These are phyloP conservation scores for Chaetomium strumarium DNA, from an alignment of 2,329 filamentous ascomycete genomes.

Conservation along the genomic window DNA sequence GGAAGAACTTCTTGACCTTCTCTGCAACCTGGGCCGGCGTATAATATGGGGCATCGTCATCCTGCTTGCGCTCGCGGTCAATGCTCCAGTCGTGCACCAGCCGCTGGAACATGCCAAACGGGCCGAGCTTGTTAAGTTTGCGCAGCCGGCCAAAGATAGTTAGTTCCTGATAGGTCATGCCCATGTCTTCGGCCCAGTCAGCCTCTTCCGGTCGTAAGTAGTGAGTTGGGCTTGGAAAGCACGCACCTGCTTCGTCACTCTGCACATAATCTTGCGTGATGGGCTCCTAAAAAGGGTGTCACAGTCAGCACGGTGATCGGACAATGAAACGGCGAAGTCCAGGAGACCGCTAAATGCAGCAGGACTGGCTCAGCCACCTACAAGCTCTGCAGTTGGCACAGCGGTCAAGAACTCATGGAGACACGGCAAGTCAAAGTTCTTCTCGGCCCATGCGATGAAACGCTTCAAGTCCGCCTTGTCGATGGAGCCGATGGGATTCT, in stretches of 20 bases:
- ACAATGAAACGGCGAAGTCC: no score
- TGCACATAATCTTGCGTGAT: constrained; percentile 55
- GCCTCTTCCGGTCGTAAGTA: neutral
- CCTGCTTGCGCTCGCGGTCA: constrained; percentile 26
- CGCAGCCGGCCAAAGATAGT: constrained; percentile 33
- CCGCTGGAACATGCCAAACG: constrained; percentile 41
- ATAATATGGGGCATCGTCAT: constrained; percentile 28
- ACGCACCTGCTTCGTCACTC: constrained; percentile 36
- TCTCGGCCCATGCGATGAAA: constrained; percentile 62
- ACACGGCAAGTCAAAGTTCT: constrained; percentile 56
- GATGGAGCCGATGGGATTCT: constrained; percentile 56
- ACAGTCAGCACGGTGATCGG: neutral
- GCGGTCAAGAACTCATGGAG: constrained; percentile 61
- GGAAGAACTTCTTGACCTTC: constrained; percentile 42
- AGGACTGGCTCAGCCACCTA: neutral
- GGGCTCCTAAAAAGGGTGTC: constrained; percentile 39
- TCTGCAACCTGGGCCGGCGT: constrained; percentile 39
- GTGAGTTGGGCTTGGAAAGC: neutral
- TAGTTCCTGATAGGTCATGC: constrained; percentile 47
- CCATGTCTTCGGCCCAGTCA: constrained; percentile 34
- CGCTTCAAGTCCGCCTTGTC: constrained; percentile 63
- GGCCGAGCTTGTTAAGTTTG: constrained; percentile 43
- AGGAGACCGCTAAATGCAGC: no score
- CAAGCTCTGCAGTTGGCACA: constrained; percentile 53
- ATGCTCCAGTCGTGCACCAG: constrained; percentile 42